Evolutionary conservation across 2,329 filamentous ascomycete species (phyloP).

Genomic region (Fusarium sarcochroum): DNA sequence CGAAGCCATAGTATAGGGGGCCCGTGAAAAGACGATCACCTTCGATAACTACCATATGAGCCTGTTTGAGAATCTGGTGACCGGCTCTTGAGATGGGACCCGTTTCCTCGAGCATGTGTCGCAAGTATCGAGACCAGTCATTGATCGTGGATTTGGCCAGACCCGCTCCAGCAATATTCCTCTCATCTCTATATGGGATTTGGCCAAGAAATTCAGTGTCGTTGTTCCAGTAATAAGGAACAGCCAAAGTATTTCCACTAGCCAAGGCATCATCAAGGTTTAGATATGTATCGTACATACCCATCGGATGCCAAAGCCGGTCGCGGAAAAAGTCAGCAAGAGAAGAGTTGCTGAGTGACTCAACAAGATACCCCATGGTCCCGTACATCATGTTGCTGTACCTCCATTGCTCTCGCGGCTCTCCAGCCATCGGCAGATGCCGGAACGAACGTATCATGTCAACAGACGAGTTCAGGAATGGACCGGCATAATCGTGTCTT

Average conservation of each 20-base stretch:
- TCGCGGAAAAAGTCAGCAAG: slow-evolving; percentile 57
- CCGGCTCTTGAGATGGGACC: slow-evolving; percentile 48
- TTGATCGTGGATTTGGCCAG: slow-evolving; percentile 57
- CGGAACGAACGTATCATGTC: slow-evolving; percentile 56
- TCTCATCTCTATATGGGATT: slow-evolving; percentile 36
- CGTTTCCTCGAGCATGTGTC: slow-evolving; percentile 50
- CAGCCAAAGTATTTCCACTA: slow-evolving; percentile 50
- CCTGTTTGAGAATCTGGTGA: slow-evolving; percentile 44
- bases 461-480: slow-evolving; percentile 18
- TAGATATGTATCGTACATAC: slow-evolving; percentile 59
- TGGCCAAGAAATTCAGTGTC: slow-evolving; percentile 45
- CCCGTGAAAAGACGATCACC: slow-evolving; percentile 25
- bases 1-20: slow-evolving; percentile 44
- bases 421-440: slow-evolving; percentile 59
- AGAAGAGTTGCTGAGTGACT: slow-evolving; percentile 52
- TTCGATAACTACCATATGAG: slow-evolving; percentile 38
- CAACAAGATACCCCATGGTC: slow-evolving; percentile 58
- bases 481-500: slow-evolving; percentile 52
- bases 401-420: slow-evolving; percentile 59
- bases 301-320: slow-evolving; percentile 59
- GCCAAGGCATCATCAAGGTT: slow-evolving; percentile 37
- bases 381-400: slow-evolving; percentile 66
- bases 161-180: slow-evolving; percentile 52
- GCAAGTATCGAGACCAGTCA: slow-evolving; percentile 56
- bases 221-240: slow-evolving; percentile 57